Evolutionary conservation across 2,329 filamentous ascomycete genomes (phyloP).

Genomic region (Drechslera avenae): DNA sequence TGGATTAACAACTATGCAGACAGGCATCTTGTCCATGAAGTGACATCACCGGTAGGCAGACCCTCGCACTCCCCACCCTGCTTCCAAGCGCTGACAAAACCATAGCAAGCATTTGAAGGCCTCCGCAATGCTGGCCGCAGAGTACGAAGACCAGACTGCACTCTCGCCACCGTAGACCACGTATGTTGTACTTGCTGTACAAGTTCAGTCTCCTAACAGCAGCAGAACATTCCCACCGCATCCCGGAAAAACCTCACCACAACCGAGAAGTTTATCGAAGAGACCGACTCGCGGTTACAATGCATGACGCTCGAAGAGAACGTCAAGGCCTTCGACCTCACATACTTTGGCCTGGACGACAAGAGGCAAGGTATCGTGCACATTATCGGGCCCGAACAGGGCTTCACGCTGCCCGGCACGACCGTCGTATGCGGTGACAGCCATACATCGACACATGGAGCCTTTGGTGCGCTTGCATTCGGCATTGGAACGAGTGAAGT

Average conservation of each 20-base stretch:
- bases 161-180: slow-evolving; percentile 94
- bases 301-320: slow-evolving; percentile 97
- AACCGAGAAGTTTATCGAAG: slow-evolving; percentile 90
- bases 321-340: slow-evolving; percentile 93
- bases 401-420: slow-evolving; percentile 95
- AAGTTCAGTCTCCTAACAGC: slow-evolving; percentile 15
- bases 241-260: slow-evolving; percentile 93
- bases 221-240: slow-evolving; percentile 87
- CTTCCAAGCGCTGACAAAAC: slow-evolving; percentile 17
- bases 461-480: slow-evolving; percentile 92
- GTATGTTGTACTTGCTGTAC: slow-evolving; percentile 59
- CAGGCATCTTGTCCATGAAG: slow-evolving; percentile 95
- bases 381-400: slow-evolving; percentile 97
- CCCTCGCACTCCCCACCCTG: slow-evolving; percentile 1
- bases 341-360: slow-evolving; percentile 95
- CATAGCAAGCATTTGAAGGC: slow-evolving; percentile 93
- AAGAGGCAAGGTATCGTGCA: slow-evolving; percentile 98
- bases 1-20: slow-evolving; percentile 59
- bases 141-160: slow-evolving; percentile 94
- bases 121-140: slow-evolving; percentile 85
- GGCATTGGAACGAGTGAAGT: slow-evolving; percentile 98
- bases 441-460: slow-evolving; percentile 96
- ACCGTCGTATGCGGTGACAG: slow-evolving; percentile 98
- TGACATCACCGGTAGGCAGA: slow-evolving; percentile 81
- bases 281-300: slow-evolving; percentile 91